Evolutionary conservation across 805 yeast species (phyloP), one percentile per base, ranked within the genome.

Genomic region (Suhomyces pyralidae): DNA sequence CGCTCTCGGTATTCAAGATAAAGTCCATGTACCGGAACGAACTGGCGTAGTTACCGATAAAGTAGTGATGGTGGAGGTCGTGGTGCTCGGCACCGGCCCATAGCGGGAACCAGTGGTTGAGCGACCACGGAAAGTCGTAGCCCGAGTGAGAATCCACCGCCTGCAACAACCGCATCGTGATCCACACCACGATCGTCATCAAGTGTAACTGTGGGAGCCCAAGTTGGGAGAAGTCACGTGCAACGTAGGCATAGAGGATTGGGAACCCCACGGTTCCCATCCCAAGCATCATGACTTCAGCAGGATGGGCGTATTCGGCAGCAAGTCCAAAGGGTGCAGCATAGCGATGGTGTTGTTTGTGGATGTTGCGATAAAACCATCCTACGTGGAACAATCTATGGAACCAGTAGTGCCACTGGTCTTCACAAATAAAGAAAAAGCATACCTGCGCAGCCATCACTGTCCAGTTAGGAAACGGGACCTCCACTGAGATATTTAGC

Each of bases 1-100:
- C 86, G 25, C 83, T 79, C 61, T 81, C 85, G 14, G 85, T 81
- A 50, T 73, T 79, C 56, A 81, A 70, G 19, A 70, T 57, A 58
- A 59, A 78, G 58, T 81, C 86, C 80, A 82, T 80, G 81, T 83
- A 80, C 62, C 84, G 77, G 68, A 81, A 81, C 25, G 81, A 73
- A 40, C 82, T 77, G 24, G 85, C 82, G 58, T 81, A 81, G 60
- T 78, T 78, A 17, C 86, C 86, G 54, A 81, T 80, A 57, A 81
- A 81, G 63, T 77, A 79, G 59, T 81, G 86, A 57, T 81, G 86
- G 58, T 81, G 86, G 54, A 77, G 74, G 60, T 81, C 86, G 60
- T 81, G 86, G 60, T 81, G 86, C 52, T 79, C 84, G 38, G 85
- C 85, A 30, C 85, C 86, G 8, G 86, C 85, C 86, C 86, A 81